Percentiles rank a stretch among this genome's conserved stretches.
Evolutionary conservation across 73 alveolate genomes (phyloP).

Genomic region (Blepharisma japonicum): DNA sequence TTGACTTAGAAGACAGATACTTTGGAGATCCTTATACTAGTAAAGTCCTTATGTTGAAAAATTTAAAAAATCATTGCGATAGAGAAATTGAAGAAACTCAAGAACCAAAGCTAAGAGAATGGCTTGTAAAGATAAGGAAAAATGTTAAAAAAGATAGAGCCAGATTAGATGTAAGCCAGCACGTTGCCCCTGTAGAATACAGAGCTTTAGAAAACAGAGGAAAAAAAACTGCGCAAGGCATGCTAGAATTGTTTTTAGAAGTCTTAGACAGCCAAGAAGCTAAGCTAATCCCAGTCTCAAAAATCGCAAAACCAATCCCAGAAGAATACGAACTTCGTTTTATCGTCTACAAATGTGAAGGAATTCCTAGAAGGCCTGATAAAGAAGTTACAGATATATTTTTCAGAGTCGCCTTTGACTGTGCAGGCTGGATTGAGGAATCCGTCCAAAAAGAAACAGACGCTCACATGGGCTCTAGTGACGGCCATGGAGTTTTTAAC

Average conservation of each 20-base stretch:
- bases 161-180: slow-evolving; percentile 43
- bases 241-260: slow-evolving; percentile 87
- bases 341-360: slow-evolving; percentile 93
- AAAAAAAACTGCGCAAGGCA: slow-evolving; percentile 85
- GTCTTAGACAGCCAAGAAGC: slow-evolving; percentile 78
- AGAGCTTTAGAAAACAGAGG: slow-evolving; percentile 71
- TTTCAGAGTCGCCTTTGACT: slow-evolving; percentile 81
- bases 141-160: slow-evolving; percentile 31
- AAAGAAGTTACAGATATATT: slow-evolving; percentile 81
- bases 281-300: slow-evolving; percentile 65
- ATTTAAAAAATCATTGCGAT: slow-evolving; percentile 26
- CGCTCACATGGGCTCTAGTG: slow-evolving; percentile 85
- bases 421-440: slow-evolving; percentile 76
- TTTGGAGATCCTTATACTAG: slow-evolving; percentile 52
- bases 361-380: slow-evolving; percentile 83
- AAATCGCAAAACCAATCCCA: slow-evolving; percentile 66
- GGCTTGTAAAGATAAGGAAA: neutral
- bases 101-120: neutral
- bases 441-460: slow-evolving; percentile 83
- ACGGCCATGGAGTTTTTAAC: slow-evolving; percentile 92
- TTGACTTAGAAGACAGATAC: slow-evolving; percentile 94
- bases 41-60: slow-evolving; percentile 26
- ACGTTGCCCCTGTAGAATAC: slow-evolving; percentile 80
- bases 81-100: slow-evolving; percentile 11
- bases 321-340: slow-evolving; percentile 92